A percentile compares a stretch with the other conserved stretches of the same genome.
Evolutionary conservation across 352 stramenopile genomes (phyloP).

Genomic region (Phytophthora lateralis): DNA sequence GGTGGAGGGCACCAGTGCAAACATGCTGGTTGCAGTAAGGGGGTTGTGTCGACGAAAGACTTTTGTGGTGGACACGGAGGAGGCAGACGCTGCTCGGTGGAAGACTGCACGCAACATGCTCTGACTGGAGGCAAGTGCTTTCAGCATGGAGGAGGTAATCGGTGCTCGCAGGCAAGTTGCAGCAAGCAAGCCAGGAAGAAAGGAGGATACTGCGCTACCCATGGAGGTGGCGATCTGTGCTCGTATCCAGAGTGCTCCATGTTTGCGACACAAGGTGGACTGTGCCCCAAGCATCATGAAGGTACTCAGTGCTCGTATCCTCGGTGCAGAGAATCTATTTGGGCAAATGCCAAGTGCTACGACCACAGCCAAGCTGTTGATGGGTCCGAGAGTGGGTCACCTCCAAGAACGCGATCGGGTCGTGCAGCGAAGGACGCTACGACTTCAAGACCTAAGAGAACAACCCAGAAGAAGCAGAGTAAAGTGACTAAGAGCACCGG

Average conservation of each 20-base stretch:
- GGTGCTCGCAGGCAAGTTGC: slow-evolving; percentile 12
- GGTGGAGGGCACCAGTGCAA: not conserved
- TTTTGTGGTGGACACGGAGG: not conserved
- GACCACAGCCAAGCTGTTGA: not conserved
- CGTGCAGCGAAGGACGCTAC: not conserved
- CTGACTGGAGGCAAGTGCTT: slow-evolving; percentile 2
- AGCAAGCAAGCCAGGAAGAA: slow-evolving; percentile 7
- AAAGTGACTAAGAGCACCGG: not conserved
- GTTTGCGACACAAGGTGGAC: not conserved
- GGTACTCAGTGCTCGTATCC: not conserved
- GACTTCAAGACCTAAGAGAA: not conserved
- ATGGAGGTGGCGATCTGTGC: not conserved
- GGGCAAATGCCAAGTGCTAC: not conserved
- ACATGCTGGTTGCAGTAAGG: slow-evolving; percentile 2
- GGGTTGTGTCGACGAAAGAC: not conserved
- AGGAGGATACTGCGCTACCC: not conserved
- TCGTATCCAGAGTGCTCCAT: not conserved
- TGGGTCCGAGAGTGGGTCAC: not conserved
- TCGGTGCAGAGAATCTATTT: not conserved
- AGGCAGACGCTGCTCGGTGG: not conserved
- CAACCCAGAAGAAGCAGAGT: not conserved
- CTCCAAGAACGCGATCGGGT: not conserved
- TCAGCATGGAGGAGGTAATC: not conserved
- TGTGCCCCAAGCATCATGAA: not conserved
- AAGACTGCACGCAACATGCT: not conserved